Percentiles rank a stretch among this genome's conserved stretches.
These are phyloP conservation scores for Hygrophila difformis DNA, from an alignment of 257 asterid genomes.

Conservation along the genomic window DNA sequence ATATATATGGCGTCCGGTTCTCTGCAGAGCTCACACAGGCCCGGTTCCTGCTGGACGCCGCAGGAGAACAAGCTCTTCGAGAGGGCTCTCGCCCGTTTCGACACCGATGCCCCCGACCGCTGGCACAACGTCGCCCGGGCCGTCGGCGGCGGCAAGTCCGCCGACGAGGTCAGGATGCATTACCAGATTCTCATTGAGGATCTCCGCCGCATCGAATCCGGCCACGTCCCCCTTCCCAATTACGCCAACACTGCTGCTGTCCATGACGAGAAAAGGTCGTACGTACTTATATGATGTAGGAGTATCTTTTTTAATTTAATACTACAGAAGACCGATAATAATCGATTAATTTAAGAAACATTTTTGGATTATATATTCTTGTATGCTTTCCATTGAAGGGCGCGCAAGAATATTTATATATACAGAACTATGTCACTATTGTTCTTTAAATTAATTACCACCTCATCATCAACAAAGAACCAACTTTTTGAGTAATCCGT, in stretches of 20 bases:
- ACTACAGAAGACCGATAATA: too few relatives aligned
- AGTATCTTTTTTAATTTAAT: too few relatives aligned
- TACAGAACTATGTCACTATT: too few relatives aligned
- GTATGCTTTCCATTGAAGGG: too few relatives aligned
- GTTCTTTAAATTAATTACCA: too few relatives aligned
- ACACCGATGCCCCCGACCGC: slow-evolving; percentile 63
- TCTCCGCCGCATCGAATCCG: slow-evolving; percentile 60
- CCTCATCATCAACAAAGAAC: too few relatives aligned
- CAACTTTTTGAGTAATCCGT: too few relatives aligned
- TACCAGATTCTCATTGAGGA: slow-evolving; percentile 63
- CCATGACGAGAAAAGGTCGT: slow-evolving; percentile 39
- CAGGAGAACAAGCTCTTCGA: slow-evolving; percentile 72
- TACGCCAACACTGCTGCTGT: slow-evolving; percentile 19
- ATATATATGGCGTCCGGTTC: slow-evolving; percentile 44
- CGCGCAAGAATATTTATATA: too few relatives aligned
- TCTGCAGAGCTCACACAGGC: slow-evolving; percentile 5
- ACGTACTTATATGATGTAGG: too few relatives aligned
- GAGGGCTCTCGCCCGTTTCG: slow-evolving; percentile 59
- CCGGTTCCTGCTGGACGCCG: slow-evolving; percentile 55
- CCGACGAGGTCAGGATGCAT: slow-evolving; percentile 62
- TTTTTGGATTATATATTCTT: too few relatives aligned
- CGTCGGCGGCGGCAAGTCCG: slow-evolving; percentile 61
- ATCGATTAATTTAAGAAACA: too few relatives aligned
- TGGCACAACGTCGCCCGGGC: slow-evolving; percentile 77
- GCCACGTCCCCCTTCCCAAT: slow-evolving; percentile 52